Base-by-base conservation (phyloP, 805 yeast species). In the Starmerella floricola region DNA sequence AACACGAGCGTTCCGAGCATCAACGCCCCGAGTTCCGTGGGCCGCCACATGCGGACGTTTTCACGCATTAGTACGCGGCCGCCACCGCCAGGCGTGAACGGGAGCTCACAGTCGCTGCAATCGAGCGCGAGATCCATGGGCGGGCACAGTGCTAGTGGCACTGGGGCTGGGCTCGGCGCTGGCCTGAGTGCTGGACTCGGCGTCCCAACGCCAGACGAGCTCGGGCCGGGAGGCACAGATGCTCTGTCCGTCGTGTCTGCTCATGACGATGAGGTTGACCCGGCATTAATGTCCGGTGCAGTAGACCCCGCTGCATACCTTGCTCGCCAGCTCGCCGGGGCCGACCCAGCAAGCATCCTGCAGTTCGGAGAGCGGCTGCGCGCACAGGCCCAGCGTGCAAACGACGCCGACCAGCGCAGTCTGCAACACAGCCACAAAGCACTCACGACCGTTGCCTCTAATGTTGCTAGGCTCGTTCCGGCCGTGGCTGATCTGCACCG, bases 401-500 rank as follows among this genome's bases (percentile, higher is more conserved):
- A 26, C 30, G 52, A 45, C 27, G 45, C 51, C 31, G 58, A 58
- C 45, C 52, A 53, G 34, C 56, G 49, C 19, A 48, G 49, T 10
- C 41, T 56, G 39, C 54, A 58, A 34, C 53, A 48, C 36, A 60
- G 52, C 47, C 59, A 60, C 45, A 54, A 52, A 40, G 51, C 63
- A 6, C 52, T 62, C 45, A 46, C 58, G 30, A 31, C 51, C 13
- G 62, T 58, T 0, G 61, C 63, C 32, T 67, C 68, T 23, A 79
- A 80, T 44, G 63, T 86, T 27, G 65, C 68, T 29, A 64, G 66
- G n/a, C 77, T 93, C 0, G 78, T 78, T 41, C 65, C 69, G 6
- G 85, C 78, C 49, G 61, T 86, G 49, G 68, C 77, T 46, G 67
- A 63, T 38, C 64, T 87, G 46, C 73, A 91, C 43, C 63, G 66